A percentile compares a stretch with the other conserved stretches of the same genome.
Conservation (phyloP, 2,329 filamentous ascomycete species). For the Fusarium palustre region DNA sequence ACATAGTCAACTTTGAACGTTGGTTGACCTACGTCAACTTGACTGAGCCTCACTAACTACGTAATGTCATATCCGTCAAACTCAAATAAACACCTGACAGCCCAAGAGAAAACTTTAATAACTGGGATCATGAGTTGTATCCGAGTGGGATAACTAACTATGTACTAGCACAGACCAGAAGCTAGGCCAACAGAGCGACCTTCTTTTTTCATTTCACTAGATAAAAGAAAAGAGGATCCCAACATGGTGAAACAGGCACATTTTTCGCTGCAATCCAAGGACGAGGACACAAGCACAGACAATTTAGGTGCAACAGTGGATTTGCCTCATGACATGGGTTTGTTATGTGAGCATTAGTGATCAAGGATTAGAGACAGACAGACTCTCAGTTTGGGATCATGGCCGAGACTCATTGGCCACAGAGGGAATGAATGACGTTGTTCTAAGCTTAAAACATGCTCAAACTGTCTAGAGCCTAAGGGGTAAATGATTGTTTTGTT, state of each 20-base stretch:
- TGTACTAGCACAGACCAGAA: neutral
- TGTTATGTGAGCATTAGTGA: constrained; percentile 45
- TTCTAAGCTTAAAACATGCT: constrained; percentile 27
- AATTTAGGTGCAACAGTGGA: constrained; percentile 20
- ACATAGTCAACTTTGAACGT: neutral
- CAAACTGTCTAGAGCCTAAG: constrained; percentile 4
- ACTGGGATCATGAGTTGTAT: neutral
- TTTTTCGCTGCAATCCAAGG: constrained; percentile 7
- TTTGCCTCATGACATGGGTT: constrained; percentile 24
- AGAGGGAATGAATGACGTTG: neutral
- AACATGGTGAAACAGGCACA: constrained; percentile 16
- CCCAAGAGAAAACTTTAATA: neutral
- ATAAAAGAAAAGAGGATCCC: neutral
- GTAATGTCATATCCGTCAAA: constrained; percentile 9
- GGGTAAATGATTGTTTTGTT: constrained; percentile 5
- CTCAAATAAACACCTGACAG: neutral
- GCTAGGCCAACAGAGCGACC: neutral
- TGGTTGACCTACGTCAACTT: neutral
- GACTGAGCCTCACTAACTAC: constrained; percentile 15
- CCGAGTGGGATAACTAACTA: constrained; percentile 8
- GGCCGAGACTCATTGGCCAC: neutral
- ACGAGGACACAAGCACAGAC: constrained; percentile 4
- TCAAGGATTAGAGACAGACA: neutral
- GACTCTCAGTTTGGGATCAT: neutral
- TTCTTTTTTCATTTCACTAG: neutral